Evolutionary conservation across 1,284 basidiomycete genomes (phyloP), one percentile per base, ranked within the genome.

Genomic region (Naganishia liquefaciens): DNA sequence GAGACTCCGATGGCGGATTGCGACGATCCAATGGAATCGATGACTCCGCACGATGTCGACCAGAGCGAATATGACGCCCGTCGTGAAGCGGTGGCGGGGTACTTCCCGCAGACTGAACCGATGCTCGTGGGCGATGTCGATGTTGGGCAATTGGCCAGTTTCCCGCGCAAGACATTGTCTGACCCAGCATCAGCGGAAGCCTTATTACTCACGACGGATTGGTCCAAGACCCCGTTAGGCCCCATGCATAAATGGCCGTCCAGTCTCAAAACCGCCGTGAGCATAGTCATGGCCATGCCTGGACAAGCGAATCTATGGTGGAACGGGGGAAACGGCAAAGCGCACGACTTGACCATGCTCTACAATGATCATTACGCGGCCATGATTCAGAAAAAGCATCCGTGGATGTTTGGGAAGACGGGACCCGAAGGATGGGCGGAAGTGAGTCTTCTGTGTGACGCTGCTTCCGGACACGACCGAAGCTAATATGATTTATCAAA

Each of bases 311-410:
- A 71, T 37, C 53, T 79, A 5, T 79, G 77, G 77, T 77, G 76
- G 75, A 76, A 77, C 13, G 67, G 42, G 5, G 51, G 51, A 27
- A 53, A 39, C 19, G 55, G 55, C 11, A 54, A 70, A 54, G 21
- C 17, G 37, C 30, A 53, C 21, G 75, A 78, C 23, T 62, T 76
- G 30, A 76, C 75, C 2, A 51, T 77, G 61, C 70, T 79, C 15
- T 79, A 79, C 67, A 79, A 79, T 61, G 71, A 73, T 51, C 66
- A 68, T 0, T 77, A 75, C 44, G 72, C 76, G 70, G 70, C 28
- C 25, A 69, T 65, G 51, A 6, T 63, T 30, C 50, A 73, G 33
- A 69, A 67, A 33, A 75, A 76, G 52, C 77, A 79, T 42, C 77
- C 77, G 0, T 39, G 69, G 40, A 58, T 75, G 11, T 79, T 77